phyloP scores from a whole-genome alignment of 495 filamentous ascomycete genomes.

The Penicilliopsis zonata region DNA sequence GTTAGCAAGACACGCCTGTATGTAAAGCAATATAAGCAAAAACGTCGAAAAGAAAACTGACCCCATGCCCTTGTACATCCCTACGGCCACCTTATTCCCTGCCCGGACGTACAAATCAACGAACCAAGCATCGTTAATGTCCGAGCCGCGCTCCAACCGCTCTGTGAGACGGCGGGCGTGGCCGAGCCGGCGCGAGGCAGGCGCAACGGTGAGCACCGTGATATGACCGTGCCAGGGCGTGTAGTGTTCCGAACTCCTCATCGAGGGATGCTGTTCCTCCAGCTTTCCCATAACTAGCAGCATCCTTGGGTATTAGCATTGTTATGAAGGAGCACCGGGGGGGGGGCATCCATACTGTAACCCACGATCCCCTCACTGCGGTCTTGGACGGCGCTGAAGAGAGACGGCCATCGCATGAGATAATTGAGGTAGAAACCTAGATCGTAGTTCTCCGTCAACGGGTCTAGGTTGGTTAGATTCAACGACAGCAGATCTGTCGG shows the following conservation, averaged over 20 bases:
- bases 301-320: constrained; percentile 2
- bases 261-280: constrained; percentile 68
- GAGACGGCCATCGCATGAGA: constrained; percentile 83
- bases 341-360: constrained; percentile 57
- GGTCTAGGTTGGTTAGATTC: constrained; percentile 79
- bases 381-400: constrained; percentile 81
- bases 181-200: constrained; percentile 71
- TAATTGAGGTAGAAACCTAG: constrained; percentile 92
- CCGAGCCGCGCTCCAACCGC: constrained; percentile 66
- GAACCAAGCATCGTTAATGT: constrained; percentile 80
- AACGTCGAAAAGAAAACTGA: too few species aligned
- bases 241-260: constrained; percentile 66
- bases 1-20: too few species aligned
- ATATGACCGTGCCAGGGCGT: constrained; percentile 97
- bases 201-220: constrained; percentile 87
- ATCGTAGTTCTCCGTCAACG: constrained; percentile 91
- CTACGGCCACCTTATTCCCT: constrained; percentile 75
- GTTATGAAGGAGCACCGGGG: background rate
- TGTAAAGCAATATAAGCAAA: constrained; percentile 1
- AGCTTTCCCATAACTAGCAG: constrained; percentile 87
- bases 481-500: constrained; percentile 67
- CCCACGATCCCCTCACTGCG: constrained; percentile 72
- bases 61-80: constrained; percentile 83
- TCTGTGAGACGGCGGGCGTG: constrained; percentile 70
- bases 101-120: constrained; percentile 88